phyloP scores from a whole-genome alignment of 441 rosid species.

The Corymbia citriodora region DNA sequence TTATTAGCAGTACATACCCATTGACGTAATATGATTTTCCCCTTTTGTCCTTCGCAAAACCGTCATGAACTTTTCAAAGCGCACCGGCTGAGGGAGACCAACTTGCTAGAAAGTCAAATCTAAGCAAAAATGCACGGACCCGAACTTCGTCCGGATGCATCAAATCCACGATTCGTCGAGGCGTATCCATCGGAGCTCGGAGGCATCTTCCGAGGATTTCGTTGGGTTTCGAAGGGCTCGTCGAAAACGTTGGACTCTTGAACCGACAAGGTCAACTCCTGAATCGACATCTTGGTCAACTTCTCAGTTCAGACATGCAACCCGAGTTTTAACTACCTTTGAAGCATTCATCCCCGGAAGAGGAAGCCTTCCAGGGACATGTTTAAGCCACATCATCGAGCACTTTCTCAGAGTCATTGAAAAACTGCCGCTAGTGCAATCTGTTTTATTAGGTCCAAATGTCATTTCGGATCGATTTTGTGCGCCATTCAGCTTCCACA shows the following conservation, averaged over 20 bases:
- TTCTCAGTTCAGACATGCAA: not conserved
- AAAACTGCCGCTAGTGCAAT: too few relatives aligned
- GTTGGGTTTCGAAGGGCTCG: not conserved
- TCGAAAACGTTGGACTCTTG: not conserved
- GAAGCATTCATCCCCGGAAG: not conserved
- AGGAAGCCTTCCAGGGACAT: not conserved
- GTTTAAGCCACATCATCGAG: not conserved
- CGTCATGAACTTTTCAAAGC: not conserved
- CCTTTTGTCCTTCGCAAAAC: not conserved
- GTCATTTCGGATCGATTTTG: not conserved
- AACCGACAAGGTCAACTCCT: not conserved
- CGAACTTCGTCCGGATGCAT: not conserved
- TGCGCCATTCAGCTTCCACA: not conserved
- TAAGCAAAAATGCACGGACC: not conserved
- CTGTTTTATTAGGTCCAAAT: not conserved
- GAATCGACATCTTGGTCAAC: not conserved
- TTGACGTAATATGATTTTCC: not conserved
- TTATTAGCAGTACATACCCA: not conserved
- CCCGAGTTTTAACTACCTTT: not conserved
- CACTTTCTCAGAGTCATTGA: too few relatives aligned
- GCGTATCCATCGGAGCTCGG: not conserved
- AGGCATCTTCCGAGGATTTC: not conserved
- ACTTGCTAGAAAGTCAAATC: not conserved
- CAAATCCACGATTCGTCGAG: not conserved
- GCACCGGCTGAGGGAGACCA: not conserved